phyloP scores from a whole-genome alignment of 2,329 filamentous ascomycete species.

The Pezicula neosporulosa region DNA sequence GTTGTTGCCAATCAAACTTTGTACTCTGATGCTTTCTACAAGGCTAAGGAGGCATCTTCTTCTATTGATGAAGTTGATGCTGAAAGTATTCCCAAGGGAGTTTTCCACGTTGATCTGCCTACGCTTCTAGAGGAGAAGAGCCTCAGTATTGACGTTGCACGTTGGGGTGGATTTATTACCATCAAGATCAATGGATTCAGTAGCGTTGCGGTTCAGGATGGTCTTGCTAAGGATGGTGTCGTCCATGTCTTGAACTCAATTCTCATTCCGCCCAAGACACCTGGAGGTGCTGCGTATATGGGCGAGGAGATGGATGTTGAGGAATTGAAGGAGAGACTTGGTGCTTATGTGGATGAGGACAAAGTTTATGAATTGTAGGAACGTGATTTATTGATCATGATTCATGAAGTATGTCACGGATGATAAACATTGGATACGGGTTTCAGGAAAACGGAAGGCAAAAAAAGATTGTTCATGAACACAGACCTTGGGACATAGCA shows the following conservation, averaged over 20 bases:
- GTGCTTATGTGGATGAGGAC: conserved; percentile 10
- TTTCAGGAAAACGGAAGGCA: no score
- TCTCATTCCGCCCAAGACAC: conserved; percentile 64
- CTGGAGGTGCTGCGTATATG: conserved; percentile 31
- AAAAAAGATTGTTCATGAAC: no score
- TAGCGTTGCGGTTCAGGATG: conserved; percentile 65
- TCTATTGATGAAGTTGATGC: conserved; percentile 21
- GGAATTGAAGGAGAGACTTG: conserved; percentile 47
- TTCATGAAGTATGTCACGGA: no score
- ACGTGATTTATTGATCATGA: neutral
- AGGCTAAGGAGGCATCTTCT: conserved; percentile 30
- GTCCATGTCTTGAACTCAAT: conserved; percentile 73
- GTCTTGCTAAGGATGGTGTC: conserved; percentile 73
- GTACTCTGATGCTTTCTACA: conserved; percentile 81
- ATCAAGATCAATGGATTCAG: conserved; percentile 75
- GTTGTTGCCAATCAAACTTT: conserved; percentile 70
- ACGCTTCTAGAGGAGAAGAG: conserved; percentile 66
- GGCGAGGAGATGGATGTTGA: conserved; percentile 53
- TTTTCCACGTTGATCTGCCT: conserved; percentile 65
- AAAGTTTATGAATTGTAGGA: conserved; percentile 14
- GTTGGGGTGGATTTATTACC: conserved; percentile 63
- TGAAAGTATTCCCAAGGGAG: conserved; percentile 26
- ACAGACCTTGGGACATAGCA: no score
- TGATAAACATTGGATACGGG: no score
- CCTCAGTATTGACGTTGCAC: conserved; percentile 68